Evolutionary conservation across 164 flowering plant genomes (phyloP), one percentile per base, ranked within the genome.

Genomic region (Stephania japonica): DNA sequence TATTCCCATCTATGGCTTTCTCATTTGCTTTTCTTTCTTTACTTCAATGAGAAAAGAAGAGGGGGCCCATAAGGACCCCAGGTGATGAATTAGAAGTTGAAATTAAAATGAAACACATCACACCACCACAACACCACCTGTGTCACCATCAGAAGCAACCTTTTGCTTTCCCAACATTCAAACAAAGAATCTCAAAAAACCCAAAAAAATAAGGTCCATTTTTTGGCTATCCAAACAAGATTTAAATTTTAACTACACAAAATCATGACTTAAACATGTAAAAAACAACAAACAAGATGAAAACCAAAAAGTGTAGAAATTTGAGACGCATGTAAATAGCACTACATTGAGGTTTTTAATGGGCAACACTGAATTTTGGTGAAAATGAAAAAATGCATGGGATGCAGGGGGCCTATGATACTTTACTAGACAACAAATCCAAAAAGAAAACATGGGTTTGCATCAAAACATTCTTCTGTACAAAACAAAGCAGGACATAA

Each of bases 111-210:
- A 59, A 59, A 24, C 64, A 59, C 64, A 59, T 59, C 64, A 16
- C 64, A 59, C 12, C 64, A 32, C 38, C 38, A 32, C 38, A 32
- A 32, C 38, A 32, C 21, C 64, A 59, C 64, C 64, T 59, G 24
- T 59, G 64, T 59, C 64, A 5, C 64, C 64, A 59, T 59, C 64
- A 59, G 64, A 59, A 59, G 64, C 64, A 59, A 59, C 64, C 64
- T 59, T 59, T 59, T 59, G 64, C 64, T 59, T 59, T 59, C 64
- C 64, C 64, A 59, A 59, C 64, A 59, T 59, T 59, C 25, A 59
- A 59, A 59, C 64, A 59, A 59, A 24, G 64, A 56, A 56, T 56
- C 63, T 56, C 63, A 56, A 7, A 56, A 16, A n/a, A 21, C 64
- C 64, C 7, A 50, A 50, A 50, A 50, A 47, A 32, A 27, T 47